Evolutionary conservation across 495 filamentous ascomycete species (phyloP), one percentile per base, ranked within the genome.

Genomic region (Penicillium angulare): DNA sequence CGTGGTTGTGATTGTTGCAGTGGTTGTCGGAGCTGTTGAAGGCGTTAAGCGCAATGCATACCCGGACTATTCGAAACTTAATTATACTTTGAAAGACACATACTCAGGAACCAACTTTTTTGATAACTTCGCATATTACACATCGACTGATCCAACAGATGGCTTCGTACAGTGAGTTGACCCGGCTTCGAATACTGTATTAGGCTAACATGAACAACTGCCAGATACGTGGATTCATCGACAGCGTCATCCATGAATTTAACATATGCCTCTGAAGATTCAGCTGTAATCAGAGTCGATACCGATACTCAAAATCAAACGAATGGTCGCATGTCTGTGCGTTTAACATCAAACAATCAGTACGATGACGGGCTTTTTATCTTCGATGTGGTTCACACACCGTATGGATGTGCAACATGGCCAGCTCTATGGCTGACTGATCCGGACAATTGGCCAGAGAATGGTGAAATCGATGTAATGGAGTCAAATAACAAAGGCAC

Each of bases 401-500:
- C 71, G 3, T 69, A 67, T 39, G 67, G 68, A 7, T 79, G 74
- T 58, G 72, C 60, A 7, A 79, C 75, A 13, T 77, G 74, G 74
- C 73, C 73, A 0, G 75, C 75, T 0, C 74, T 86, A 18, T 85
- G 81, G 81, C 63, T 84, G 17, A 79, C 79, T 5, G 79, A 72
- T 2, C 76, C 79, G 1, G 50, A 64, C 10, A 71, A 78, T 22
- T 84, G 81, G 81, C 81, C 80, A 7, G 49, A 41, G 3, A 45
- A 72, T 47, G 70, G 71, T 13, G 71, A 75, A 34, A 75, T 75
- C 15, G 70, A 75, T 47, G 54, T 73, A 16, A 53, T 75, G 33
- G 71, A 73, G 45, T 52, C 59, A 1, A 61, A 63, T 18, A 75
- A 75, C 32, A 53, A 56, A 13, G 68, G 58, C 4, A 65, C 59